These are phyloP conservation scores for Podaxis sp. DNA, from an alignment of 768 basidiomycete species.

Conservation along the genomic window DNA sequence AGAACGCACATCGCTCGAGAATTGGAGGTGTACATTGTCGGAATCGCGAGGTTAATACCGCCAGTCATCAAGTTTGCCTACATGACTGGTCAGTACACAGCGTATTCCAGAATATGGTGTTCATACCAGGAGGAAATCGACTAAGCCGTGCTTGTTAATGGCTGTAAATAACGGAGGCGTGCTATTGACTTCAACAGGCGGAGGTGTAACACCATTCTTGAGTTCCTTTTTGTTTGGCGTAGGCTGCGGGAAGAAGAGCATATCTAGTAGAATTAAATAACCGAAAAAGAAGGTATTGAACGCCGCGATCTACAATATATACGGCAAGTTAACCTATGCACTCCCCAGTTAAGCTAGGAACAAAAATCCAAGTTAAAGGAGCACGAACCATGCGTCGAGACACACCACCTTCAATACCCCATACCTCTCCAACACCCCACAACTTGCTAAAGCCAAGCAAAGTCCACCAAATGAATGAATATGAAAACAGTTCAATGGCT, in stretches of 20 bases:
- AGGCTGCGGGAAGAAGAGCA: constrained; percentile 48
- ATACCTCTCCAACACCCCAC: constrained; percentile 37
- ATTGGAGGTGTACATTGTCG: constrained; percentile 74
- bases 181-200: constrained; percentile 13
- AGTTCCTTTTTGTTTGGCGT: constrained; percentile 17
- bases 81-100: background rate
- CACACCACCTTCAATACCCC: constrained; percentile 31
- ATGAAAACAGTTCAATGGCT: constrained; percentile 73
- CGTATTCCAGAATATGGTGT: background rate
- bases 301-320: constrained; percentile 73
- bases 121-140: constrained; percentile 80
- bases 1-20: constrained; percentile 61
- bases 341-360: constrained; percentile 48
- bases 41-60: constrained; percentile 72
- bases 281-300: constrained; percentile 53
- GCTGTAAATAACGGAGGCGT: constrained; percentile 68
- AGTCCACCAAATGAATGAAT: constrained; percentile 77
- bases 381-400: constrained; percentile 47
- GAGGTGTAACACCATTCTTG: constrained; percentile 3
- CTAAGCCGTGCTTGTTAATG: constrained; percentile 78
- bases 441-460: constrained; percentile 42
- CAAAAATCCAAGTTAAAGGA: background rate
- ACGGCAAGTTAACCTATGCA: constrained; percentile 59
- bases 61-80: constrained; percentile 92
- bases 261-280: constrained; percentile 72